phyloP scores from a whole-genome alignment of 768 basidiomycete genomes.

The Rhodotorula taiwanensis region DNA sequence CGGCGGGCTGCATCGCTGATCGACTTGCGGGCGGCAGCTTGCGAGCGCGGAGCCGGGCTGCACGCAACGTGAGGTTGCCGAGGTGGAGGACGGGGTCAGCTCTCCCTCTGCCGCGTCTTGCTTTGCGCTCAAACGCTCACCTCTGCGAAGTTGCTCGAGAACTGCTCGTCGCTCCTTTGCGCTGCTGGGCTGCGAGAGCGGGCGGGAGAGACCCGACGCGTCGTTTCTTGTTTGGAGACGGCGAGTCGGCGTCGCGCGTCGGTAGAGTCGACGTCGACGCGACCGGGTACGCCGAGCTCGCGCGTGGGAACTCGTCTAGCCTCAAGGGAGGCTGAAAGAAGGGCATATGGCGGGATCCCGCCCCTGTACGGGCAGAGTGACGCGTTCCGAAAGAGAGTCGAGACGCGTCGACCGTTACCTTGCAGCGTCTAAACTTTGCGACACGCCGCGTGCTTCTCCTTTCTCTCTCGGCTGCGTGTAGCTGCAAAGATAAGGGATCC shows the following conservation, averaged over 20 bases:
- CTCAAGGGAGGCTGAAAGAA: conserved; percentile 7
- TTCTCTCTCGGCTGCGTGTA: no score
- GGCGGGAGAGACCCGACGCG: conserved; percentile 8
- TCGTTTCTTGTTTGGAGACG: conserved; percentile 26
- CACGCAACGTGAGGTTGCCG: no score
- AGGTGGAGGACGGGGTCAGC: background rate
- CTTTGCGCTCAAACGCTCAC: no score
- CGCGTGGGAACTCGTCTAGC: conserved; percentile 3
- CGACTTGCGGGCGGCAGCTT: background rate
- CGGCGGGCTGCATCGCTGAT: background rate
- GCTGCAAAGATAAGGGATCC: no score
- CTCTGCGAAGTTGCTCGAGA: background rate
- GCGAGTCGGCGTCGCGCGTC: background rate
- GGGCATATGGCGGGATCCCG: background rate
- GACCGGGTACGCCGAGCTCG: background rate
- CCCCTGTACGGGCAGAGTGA: background rate
- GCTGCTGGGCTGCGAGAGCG: background rate
- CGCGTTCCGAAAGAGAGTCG: no score
- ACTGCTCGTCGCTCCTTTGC: no score
- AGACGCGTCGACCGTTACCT: no score
- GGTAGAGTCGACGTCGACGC: background rate
- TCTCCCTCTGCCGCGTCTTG: background rate
- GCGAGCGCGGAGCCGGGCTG: background rate
- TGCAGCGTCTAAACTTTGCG: no score
- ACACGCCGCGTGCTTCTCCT: no score